Percentiles rank a stretch among this genome's conserved stretches.
phyloP scores from a whole-genome alignment of 2,329 filamentous ascomycete genomes.

The Hypoxylon rubiginosum region DNA sequence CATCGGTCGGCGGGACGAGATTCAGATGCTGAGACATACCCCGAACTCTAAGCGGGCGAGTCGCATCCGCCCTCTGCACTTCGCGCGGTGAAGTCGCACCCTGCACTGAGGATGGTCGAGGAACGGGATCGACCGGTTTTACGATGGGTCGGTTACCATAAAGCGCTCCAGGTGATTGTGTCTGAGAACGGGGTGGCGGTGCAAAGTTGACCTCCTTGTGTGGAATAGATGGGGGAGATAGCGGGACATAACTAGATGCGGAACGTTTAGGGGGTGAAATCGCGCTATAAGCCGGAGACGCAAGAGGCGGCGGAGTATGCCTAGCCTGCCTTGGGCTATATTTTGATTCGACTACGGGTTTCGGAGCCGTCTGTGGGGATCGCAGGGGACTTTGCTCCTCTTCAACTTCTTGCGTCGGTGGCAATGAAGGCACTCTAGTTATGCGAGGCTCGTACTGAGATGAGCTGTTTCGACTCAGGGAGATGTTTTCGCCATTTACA shows the following conservation, averaged over 20 bases:
- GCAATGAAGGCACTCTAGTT: conserved; percentile 69
- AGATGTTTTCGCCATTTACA: conserved; percentile 56
- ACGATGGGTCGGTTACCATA: conserved; percentile 55
- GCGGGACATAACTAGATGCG: conserved; percentile 65
- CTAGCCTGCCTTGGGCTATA: conserved; percentile 58
- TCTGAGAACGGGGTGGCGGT: conserved; percentile 71
- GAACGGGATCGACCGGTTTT: conserved; percentile 59
- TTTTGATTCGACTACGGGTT: conserved; percentile 51
- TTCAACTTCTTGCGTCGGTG: conserved; percentile 73
- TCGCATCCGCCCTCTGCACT: conserved; percentile 32
- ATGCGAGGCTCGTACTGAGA: conserved; percentile 67
- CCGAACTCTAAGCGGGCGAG: conserved; percentile 58
- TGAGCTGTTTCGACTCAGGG: conserved; percentile 65
- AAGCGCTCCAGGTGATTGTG: conserved; percentile 70
- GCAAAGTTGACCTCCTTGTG: conserved; percentile 58
- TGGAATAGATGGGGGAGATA: conserved; percentile 51
- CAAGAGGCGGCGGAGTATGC: conserved; percentile 65
- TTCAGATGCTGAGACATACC: conserved; percentile 69
- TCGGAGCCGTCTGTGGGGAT: conserved; percentile 45
- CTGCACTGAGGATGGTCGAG: conserved; percentile 68
- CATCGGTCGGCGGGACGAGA: conserved; percentile 73
- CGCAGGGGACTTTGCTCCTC: conserved; percentile 63
- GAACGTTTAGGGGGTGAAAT: conserved; percentile 70
- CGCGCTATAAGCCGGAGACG: conserved; percentile 56
- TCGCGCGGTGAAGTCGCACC: conserved; percentile 58